Base-by-base conservation (phyloP, 2,329 filamentous ascomycete genomes). In the Colletotrichum gigasporum region DNA sequence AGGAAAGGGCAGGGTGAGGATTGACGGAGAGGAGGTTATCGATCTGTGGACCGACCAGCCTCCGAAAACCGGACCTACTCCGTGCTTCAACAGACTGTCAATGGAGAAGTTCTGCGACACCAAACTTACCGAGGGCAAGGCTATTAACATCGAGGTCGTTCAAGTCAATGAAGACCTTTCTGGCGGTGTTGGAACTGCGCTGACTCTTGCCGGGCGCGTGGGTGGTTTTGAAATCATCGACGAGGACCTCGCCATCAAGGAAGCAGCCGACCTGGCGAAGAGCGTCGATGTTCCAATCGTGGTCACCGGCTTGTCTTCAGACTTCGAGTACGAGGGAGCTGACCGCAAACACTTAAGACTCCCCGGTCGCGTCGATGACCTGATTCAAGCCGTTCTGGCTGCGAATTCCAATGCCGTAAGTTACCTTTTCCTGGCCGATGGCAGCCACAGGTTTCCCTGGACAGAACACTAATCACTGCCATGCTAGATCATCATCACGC, bases 261-360 rank as follows among this genome's bases (percentile, higher is more conserved):
- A 88, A 60, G 91, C 92, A 0, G 89, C 90, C 0, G 80, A 84
- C 18, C 80, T 91, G 5, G 93, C 93, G 22, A 85, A 83, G 72
- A 82, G 85, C 1, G 91, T 94, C 54, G 90, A 94, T 71, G 91
- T 94, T 34, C 87, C 89, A 2, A 84, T 96, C 62, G 81, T 95
- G 45, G 91, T 92, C 71, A 89, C 89, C 1, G 93, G 93, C 2
- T 83, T 95, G 32, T 94, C 94, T 71, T 86, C 85, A 35, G 91
- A 95, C 72, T 95, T 91, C 91, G 92, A 95, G 75, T 90, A 89
- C 0, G 92, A 94, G 78, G 91, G 91, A 30, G 82, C 86, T 37
- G 93, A 97, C 77, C 88, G 93, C 39, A 90, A 90, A 69, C 91
- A 91, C 75, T 87, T 97, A 75, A 91, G 90, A 24, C 82, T 96